Conservation (phyloP, 305 asterid species). For the Plantago coronopus region DNA sequence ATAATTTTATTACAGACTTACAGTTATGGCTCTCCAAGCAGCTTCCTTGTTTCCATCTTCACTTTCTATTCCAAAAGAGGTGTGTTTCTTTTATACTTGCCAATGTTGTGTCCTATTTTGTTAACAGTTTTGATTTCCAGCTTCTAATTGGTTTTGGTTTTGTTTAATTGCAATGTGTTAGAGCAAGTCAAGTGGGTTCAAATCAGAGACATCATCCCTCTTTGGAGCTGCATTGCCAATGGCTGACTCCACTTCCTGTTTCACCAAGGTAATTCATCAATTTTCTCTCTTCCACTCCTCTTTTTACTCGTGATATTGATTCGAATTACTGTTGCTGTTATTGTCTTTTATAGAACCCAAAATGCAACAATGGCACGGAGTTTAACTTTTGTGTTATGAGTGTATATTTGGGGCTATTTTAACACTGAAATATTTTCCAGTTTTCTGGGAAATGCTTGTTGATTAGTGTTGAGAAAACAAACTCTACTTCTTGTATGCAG, state of each 20-base stretch:
- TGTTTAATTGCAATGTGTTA: constrained; percentile 25
- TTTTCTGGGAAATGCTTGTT: no score
- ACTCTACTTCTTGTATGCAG: no score
- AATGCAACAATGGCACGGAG: no score
- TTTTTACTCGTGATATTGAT: not conserved
- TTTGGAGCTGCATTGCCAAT: constrained; percentile 63
- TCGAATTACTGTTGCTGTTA: no score
- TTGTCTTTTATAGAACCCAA: no score
- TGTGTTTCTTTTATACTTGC: constrained; percentile 4
- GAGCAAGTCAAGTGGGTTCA: constrained; percentile 46
- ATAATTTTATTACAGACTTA: not conserved
- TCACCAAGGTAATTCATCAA: constrained; percentile 38
- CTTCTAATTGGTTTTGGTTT: constrained; percentile 5
- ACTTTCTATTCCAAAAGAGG: constrained; percentile 61
- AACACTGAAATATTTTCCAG: no score
- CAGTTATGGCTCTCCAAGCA: constrained; percentile 68
- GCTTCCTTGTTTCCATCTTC: constrained; percentile 53
- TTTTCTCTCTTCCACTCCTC: no score
- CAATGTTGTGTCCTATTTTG: not conserved
- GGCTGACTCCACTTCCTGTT: constrained; percentile 40
- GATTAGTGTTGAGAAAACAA: no score
- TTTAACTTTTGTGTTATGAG: no score
- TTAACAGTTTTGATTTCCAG: not conserved
- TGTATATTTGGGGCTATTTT: no score
- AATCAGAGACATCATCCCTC: constrained; percentile 56